A percentile compares a stretch with the other conserved stretches of the same genome.
Evolutionary conservation across 1,284 basidiomycete genomes (phyloP).

Genomic region (Ganoderma meredithae): DNA sequence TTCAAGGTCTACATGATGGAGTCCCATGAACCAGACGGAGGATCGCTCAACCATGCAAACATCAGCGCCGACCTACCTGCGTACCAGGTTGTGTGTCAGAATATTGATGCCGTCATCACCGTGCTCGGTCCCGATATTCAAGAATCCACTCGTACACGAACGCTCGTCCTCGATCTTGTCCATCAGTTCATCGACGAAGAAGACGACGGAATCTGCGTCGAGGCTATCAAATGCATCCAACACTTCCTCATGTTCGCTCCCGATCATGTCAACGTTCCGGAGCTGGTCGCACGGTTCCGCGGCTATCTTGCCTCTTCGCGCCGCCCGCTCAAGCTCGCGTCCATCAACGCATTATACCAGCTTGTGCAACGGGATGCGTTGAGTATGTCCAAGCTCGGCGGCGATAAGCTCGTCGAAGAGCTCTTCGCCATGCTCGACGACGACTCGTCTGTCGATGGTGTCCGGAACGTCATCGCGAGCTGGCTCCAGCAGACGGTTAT

Average conservation of each 20-base stretch:
- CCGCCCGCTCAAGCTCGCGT: slow-evolving; percentile 89
- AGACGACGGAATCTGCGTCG: slow-evolving; percentile 89
- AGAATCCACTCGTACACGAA: slow-evolving; percentile 84
- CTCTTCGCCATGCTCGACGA: slow-evolving; percentile 95
- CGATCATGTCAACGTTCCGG: slow-evolving; percentile 81
- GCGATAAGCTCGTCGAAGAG: slow-evolving; percentile 93
- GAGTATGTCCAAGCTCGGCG: slow-evolving; percentile 92
- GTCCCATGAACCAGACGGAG: slow-evolving; percentile 94
- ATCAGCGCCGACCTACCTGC: slow-evolving; percentile 90
- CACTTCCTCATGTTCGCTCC: slow-evolving; percentile 97
- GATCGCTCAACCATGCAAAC: slow-evolving; percentile 85
- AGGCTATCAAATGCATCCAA: slow-evolving; percentile 95
- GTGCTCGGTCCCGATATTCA: slow-evolving; percentile 96
- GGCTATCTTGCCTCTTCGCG: slow-evolving; percentile 80
- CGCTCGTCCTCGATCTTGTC: slow-evolving; percentile 86
- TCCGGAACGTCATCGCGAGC: slow-evolving; percentile 91
- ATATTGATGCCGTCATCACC: slow-evolving; percentile 92
- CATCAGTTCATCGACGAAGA: slow-evolving; percentile 87
- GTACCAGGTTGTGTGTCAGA: slow-evolving; percentile 90
- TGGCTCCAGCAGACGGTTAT: slow-evolving; percentile 97
- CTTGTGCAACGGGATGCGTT: slow-evolving; percentile 96
- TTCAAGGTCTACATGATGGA: slow-evolving; percentile 92
- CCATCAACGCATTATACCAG: slow-evolving; percentile 96
- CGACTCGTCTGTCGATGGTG: slow-evolving; percentile 94
- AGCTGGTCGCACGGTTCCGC: slow-evolving; percentile 79